Evolutionary conservation across 73 alveolate genomes (phyloP).

Genomic region (Durusdinium trenchii): DNA sequence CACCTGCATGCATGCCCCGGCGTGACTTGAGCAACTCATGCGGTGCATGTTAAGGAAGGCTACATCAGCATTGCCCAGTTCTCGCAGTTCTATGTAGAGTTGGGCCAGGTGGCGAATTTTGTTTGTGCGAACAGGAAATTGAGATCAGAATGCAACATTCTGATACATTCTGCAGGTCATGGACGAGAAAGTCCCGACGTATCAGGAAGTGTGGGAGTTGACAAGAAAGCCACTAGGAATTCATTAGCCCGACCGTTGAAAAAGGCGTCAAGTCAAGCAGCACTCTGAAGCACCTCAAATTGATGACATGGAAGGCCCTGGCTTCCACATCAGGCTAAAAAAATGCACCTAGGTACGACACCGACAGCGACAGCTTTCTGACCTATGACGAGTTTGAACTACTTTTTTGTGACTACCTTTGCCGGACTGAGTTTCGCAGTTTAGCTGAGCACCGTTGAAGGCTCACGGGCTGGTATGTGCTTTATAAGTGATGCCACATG

Average conservation of each 20-base stretch:
- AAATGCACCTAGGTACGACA: conserved; percentile 55
- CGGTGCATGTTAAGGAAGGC: no score
- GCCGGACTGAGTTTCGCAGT: background rate
- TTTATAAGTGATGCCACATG: background rate
- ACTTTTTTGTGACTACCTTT: background rate
- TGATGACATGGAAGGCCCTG: background rate
- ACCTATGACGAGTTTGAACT: conserved; percentile 43
- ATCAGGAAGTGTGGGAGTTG: conserved; percentile 22
- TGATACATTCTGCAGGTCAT: conserved; percentile 42
- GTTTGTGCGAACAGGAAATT: no score
- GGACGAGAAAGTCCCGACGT: conserved; percentile 23
- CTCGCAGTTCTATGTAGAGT: conserved; percentile 13
- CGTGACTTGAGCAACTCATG: no score
- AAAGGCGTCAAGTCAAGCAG: no score
- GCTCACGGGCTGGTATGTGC: background rate
- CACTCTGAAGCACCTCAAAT: background rate
- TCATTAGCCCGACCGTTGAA: no score
- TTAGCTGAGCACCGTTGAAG: background rate
- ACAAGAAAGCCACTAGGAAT: background rate
- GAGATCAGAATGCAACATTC: no score
- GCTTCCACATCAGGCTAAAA: background rate
- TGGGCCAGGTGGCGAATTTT: no score
- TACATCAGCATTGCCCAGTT: conserved; percentile 38
- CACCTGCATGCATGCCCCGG: no score
- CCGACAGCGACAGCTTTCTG: conserved; percentile 49